phyloP scores from a whole-genome alignment of 345 rosid species.

The Eucalyptus guilfoylei region DNA sequence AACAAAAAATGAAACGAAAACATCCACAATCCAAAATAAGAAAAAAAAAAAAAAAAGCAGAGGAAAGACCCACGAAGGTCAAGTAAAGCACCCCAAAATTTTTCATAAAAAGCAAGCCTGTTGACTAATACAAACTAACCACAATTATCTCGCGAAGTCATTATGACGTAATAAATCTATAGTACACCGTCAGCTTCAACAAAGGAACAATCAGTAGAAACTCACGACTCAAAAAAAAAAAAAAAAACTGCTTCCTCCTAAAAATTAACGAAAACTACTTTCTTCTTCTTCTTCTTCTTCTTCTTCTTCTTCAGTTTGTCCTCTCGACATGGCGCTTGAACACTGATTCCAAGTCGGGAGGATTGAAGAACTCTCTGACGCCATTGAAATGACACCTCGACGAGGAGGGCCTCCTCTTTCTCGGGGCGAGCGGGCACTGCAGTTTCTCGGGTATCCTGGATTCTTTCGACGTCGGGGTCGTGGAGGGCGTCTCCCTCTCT shows the following conservation, averaged over 20 bases:
- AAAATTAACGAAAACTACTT: background rate
- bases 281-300: background rate
- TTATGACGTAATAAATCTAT: background rate
- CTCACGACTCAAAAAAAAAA: background rate
- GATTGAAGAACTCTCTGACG: constrained; percentile 64
- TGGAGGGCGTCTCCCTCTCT: constrained; percentile 25
- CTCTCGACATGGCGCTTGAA: constrained; percentile 54
- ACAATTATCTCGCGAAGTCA: background rate
- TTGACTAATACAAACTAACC: background rate
- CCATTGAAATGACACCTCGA: constrained; percentile 37
- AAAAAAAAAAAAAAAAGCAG: background rate
- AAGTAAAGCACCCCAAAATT: background rate
- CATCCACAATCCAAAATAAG: background rate
- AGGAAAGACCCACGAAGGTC: background rate
- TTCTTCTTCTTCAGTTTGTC: constrained; percentile 16
- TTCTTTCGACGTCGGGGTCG: constrained; percentile 75
- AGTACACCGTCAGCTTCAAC: background rate
- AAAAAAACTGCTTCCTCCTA: background rate
- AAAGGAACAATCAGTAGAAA: background rate
- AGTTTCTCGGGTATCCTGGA: constrained; percentile 61
- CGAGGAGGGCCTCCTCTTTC: constrained; percentile 44
- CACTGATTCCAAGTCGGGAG: constrained; percentile 76
- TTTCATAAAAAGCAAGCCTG: background rate
- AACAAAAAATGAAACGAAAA: background rate
- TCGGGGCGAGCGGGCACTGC: constrained; percentile 81